Evolutionary conservation across 345 rosid species (phyloP).

Genomic region (Eutrema japonicum): DNA sequence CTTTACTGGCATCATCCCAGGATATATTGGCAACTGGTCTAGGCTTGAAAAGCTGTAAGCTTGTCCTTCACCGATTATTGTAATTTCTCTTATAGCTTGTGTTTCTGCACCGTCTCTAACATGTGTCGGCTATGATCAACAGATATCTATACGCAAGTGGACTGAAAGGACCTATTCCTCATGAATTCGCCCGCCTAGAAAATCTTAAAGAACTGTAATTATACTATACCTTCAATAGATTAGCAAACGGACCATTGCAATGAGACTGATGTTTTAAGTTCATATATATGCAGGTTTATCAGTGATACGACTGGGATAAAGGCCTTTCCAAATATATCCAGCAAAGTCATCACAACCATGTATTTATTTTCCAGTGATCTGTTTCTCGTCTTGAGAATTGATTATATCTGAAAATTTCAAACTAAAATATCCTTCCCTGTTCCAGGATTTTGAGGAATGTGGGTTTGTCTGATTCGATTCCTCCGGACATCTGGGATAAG

Average conservation of each 20-base stretch:
- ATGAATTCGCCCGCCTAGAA: slow-evolving; percentile 42
- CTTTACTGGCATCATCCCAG: slow-evolving; percentile 67
- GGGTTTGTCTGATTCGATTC: slow-evolving; percentile 30
- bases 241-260: background rate
- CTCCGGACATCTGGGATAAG: slow-evolving; percentile 28
- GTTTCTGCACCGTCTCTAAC: background rate
- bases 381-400: background rate
- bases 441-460: slow-evolving; percentile 42
- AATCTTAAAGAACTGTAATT: slow-evolving; percentile 47
- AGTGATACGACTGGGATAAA: slow-evolving; percentile 48
- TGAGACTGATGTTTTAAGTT: background rate
- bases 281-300: slow-evolving; percentile 51
- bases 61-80: background rate
- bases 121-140: background rate
- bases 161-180: slow-evolving; percentile 54
- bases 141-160: slow-evolving; percentile 56
- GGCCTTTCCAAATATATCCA: slow-evolving; percentile 46
- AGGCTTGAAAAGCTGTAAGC: slow-evolving; percentile 62
- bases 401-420: background rate
- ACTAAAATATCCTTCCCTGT: background rate
- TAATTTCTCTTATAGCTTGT: background rate
- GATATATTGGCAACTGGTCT: slow-evolving; percentile 61
- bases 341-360: slow-evolving; percentile 24
- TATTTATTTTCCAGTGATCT: background rate
- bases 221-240: background rate